These are phyloP conservation scores for Podospora bellae-mahoneyi DNA, from an alignment of 495 filamentous ascomycete species.

Conservation along the genomic window DNA sequence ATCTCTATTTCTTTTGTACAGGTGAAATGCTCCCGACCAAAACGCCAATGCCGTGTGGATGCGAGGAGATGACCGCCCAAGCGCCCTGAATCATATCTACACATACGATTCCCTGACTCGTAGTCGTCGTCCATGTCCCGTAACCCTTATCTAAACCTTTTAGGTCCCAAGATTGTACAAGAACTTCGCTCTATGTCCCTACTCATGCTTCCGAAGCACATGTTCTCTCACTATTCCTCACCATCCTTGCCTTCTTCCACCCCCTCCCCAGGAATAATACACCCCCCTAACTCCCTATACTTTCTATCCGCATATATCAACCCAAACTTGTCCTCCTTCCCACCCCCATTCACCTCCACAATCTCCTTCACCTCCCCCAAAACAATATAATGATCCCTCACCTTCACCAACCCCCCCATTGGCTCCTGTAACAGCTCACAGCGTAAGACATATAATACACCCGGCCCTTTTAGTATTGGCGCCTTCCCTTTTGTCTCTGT, in stretches of 20 bases:
- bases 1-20: not conserved
- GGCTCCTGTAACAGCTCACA: slow-evolving; percentile 39
- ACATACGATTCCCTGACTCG: not conserved
- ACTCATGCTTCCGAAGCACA: not conserved
- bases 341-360: slow-evolving; percentile 27
- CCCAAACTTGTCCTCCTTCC: slow-evolving; percentile 29
- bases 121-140: not conserved
- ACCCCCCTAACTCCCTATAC: slow-evolving; percentile 40
- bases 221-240: not conserved
- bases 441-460: slow-evolving; percentile 42
- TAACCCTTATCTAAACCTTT: not conserved
- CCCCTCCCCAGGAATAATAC: slow-evolving; percentile 21
- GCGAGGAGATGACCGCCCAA: not conserved
- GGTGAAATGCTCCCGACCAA: slow-evolving; percentile 3
- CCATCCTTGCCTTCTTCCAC: slow-evolving; percentile 4
- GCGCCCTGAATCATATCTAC: not conserved
- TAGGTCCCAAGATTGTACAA: too few relatives aligned
- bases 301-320: slow-evolving; percentile 43
- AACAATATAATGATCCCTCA: slow-evolving; percentile 55
- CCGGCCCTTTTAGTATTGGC: slow-evolving; percentile 36
- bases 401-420: slow-evolving; percentile 36
- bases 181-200: not conserved
- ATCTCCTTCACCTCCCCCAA: slow-evolving; percentile 51
- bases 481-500: slow-evolving; percentile 1
- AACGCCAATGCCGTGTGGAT: slow-evolving; percentile 17